Base-by-base conservation (phyloP, 306 rosid species). In the Arachis hypogaea region DNA sequence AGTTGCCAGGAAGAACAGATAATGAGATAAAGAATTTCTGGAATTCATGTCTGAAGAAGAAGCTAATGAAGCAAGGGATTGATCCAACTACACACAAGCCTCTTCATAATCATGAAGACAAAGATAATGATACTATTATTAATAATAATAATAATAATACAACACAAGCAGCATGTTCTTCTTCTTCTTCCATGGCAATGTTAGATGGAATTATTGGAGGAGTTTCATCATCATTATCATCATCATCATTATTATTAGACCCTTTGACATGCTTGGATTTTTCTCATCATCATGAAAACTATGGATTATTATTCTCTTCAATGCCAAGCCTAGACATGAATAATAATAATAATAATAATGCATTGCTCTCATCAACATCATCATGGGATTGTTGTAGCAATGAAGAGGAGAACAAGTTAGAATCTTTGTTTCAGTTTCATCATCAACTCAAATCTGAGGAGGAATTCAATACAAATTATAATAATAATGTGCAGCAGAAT, bases 81-180 rank as follows among this genome's bases (percentile, higher is more conserved):
- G 98, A 93, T 78, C 97, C 98, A 66, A 55, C 92, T 1, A 90
- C 98, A 36, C 98, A 93, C 87, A 90, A 91, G 78, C 92, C 93
- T 0, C 66, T 87, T 12, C 28, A 0, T 5, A 71, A 59, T 46
- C 77, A 85, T 3, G 51, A 82, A 11, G 84, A 78, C 66, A 78
- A 75, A 33, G 63, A 82, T 63, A 57, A 57, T 41, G 87, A 86
- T 41, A 66, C 2, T 33, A 33, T 1, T 33, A 33, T 1, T 33
- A 2, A 33, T 33, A 2, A 33, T 33, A 33, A 2, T 33, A 33
- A 33, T 33, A 2, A 33, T 33, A 33, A 1, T 1, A 2, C 38
- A 33, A 33, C 38, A 33, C 4, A 33, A 33, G 38, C 38, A 33
- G 28, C 28, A 22, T 22, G 28, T 22, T 33, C 38, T 33, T 33